phyloP scores from a whole-genome alignment of 805 yeast species.

The Lachancea quebecensis region DNA sequence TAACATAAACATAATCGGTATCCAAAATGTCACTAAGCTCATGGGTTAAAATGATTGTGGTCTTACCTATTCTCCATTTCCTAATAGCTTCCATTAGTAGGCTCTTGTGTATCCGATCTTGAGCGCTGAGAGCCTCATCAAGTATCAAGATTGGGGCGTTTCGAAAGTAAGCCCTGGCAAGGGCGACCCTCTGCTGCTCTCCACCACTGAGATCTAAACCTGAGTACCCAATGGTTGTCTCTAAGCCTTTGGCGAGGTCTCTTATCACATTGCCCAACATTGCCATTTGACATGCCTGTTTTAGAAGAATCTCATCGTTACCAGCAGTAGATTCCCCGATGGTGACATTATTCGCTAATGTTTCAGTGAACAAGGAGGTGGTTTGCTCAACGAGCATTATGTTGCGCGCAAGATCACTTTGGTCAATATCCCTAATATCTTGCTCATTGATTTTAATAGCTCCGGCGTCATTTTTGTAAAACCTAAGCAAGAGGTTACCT shows the following conservation, averaged over 20 bases:
- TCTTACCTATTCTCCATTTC: conserved; percentile 54
- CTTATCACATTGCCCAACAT: conserved; percentile 43
- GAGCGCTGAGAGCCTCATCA: conserved; percentile 83
- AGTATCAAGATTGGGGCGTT: conserved; percentile 70
- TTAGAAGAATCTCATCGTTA: conserved; percentile 21
- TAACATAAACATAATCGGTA: conserved; percentile 50
- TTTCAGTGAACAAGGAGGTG: conserved; percentile 56
- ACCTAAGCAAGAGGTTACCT: conserved; percentile 50
- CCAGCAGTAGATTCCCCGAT: conserved; percentile 35
- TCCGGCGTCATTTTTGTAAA: conserved; percentile 53
- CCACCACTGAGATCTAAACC: conserved; percentile 75
- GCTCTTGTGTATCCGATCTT: conserved; percentile 50
- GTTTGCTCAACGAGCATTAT: conserved; percentile 71
- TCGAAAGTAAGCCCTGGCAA: conserved; percentile 75
- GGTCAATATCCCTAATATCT: conserved; percentile 38
- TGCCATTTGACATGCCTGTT: conserved; percentile 45
- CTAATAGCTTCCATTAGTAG: conserved; percentile 45
- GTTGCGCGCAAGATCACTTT: conserved; percentile 50
- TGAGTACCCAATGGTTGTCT: conserved; percentile 43
- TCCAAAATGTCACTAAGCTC: conserved; percentile 50
- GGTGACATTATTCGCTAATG: conserved; percentile 56
- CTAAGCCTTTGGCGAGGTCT: conserved; percentile 46
- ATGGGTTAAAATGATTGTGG: conserved; percentile 81
- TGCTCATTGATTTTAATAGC: conserved; percentile 49
- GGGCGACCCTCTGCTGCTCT: conserved; percentile 73